A percentile compares a stretch with the other conserved stretches of the same genome.
These are phyloP conservation scores for Chaetomium tenue DNA, from an alignment of 495 filamentous ascomycete genomes.

Conservation along the genomic window DNA sequence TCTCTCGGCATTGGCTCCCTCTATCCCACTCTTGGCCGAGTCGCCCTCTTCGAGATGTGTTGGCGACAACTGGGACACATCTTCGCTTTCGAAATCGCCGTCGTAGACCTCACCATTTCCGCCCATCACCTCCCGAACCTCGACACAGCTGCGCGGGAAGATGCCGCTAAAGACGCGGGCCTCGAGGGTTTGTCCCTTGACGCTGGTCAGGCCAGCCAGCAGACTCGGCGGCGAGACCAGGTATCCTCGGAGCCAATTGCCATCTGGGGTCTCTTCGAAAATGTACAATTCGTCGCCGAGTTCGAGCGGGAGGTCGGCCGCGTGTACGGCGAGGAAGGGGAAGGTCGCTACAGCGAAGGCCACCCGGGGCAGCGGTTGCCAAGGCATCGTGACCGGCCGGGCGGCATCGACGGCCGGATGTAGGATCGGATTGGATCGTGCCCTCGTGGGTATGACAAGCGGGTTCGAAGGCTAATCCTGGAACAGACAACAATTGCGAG, in stretches of 20 bases:
- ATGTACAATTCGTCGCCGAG: conserved; percentile 98
- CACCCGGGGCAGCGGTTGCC: conserved; percentile 93
- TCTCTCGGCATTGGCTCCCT: conserved; percentile 25
- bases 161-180: conserved; percentile 95
- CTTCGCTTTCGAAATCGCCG: conserved; percentile 41
- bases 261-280: conserved; percentile 85
- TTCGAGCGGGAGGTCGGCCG: conserved; percentile 93
- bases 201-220: conserved; percentile 85
- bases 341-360: conserved; percentile 94
- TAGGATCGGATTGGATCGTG: background rate
- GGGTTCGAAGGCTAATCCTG: conserved; percentile 6
- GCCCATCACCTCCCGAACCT: conserved; percentile 68
- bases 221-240: conserved; percentile 90
- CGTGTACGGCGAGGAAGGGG: conserved; percentile 80
- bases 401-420: conserved; percentile 32
- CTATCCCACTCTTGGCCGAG: conserved; percentile 48
- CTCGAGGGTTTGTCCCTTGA: conserved; percentile 89
- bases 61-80: conserved; percentile 32
- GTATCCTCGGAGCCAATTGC: conserved; percentile 92
- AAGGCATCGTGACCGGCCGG: conserved; percentile 67
- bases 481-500: background rate
- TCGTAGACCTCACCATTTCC: conserved; percentile 54
- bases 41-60: conserved; percentile 34
- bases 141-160: conserved; percentile 91
- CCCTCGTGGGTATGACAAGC: conserved; percentile 7